A percentile compares a stretch with the other conserved stretches of the same genome.
phyloP scores from a whole-genome alignment of 257 asterid species.

The Penstemon eatonii region DNA sequence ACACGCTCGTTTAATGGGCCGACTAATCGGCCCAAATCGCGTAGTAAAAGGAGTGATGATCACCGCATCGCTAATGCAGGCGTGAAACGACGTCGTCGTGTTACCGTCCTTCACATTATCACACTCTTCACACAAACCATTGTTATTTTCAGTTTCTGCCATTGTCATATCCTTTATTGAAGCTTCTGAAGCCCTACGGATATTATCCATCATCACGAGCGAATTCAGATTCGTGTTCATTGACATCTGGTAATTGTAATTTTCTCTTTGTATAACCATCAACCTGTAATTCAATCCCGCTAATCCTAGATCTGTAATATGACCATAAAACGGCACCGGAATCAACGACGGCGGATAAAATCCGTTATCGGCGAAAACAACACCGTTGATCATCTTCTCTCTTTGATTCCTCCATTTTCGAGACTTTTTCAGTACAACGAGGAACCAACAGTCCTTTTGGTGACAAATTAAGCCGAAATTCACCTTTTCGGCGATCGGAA shows the following conservation, averaged over 20 bases:
- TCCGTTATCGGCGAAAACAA: conserved; percentile 40
- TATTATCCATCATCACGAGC: conserved; percentile 33
- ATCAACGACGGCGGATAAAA: conserved; percentile 32
- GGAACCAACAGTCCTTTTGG: conserved; percentile 40
- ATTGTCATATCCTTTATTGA: conserved; percentile 5
- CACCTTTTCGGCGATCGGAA: conserved; percentile 68
- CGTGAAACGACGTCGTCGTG: conserved; percentile 48
- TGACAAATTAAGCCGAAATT: conserved; percentile 54
- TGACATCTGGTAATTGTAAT: conserved; percentile 29
- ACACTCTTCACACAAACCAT: conserved; percentile 48
- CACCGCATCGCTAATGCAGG: conserved; percentile 59
- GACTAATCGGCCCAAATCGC: conserved; percentile 52
- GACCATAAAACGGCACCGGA: conserved; percentile 39
- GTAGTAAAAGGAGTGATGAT: conserved; percentile 31
- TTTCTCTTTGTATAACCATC: conserved; percentile 42
- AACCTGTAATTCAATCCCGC: conserved; percentile 39
- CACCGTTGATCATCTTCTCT: conserved; percentile 32
- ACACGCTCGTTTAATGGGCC: conserved; percentile 35
- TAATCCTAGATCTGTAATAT: conserved; percentile 35
- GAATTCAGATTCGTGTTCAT: conserved; percentile 24
- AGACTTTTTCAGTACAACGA: too few relatives aligned
- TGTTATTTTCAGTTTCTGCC: conserved; percentile 28
- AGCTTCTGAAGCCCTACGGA: conserved; percentile 13
- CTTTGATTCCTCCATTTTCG: too few relatives aligned
- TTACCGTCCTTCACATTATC: conserved; percentile 28